Evolutionary conservation across 371 early-diverging fungal species (phyloP), one percentile per base, ranked within the genome.

Genomic region (Actinomortierella ambigua): DNA sequence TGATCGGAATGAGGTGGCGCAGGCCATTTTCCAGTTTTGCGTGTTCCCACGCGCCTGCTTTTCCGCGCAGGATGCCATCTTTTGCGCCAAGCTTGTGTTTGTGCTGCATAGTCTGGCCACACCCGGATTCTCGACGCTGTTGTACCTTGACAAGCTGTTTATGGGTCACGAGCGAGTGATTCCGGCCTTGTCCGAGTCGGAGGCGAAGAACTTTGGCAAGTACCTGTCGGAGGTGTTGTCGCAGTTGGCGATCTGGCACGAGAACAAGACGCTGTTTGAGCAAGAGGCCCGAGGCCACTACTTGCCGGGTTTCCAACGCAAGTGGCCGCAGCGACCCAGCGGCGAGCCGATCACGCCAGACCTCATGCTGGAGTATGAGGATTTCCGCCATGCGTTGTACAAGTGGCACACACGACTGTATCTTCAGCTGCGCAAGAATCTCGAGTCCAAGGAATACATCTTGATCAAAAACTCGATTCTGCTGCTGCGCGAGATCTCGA

Each of bases 51-150:
- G 97, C n/a, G 82, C 87, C 43, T 61, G 88, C 40, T 78, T 88
- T 8, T 94, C 94, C 1, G 87, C 86, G 17, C 75, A 85, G 0
- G 96, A 97, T 71, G 95, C 97, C 2, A 78, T 88, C 3, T 97
- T 84, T 66, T 91, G 92, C 55, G 92, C 91, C 41, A 90, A 92
- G 76, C 93, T 96, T 62, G 76, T 93, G 22, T 79, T 87, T 67
- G 57, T 89, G 56, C 83, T 95, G 85, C 96, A 96, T 61, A 78
- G 76, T 15, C 67, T 94, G 34, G 90, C 90, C 11, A 89, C 89
- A 0, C 79, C 81, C 53, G 90, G 92, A 59, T 89, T 96, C 48
- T 90, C 92, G 1, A 90, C 89, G 11, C 62, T 95, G 24, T 8
- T 23, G 13, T 13, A 8, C 8, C 8, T 40, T 0, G 59, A 57